Percentiles rank a stretch among this genome's conserved stretches.
These are phyloP conservation scores for Leccinum sublutescens DNA, from an alignment of 768 basidiomycete genomes.

Conservation along the genomic window DNA sequence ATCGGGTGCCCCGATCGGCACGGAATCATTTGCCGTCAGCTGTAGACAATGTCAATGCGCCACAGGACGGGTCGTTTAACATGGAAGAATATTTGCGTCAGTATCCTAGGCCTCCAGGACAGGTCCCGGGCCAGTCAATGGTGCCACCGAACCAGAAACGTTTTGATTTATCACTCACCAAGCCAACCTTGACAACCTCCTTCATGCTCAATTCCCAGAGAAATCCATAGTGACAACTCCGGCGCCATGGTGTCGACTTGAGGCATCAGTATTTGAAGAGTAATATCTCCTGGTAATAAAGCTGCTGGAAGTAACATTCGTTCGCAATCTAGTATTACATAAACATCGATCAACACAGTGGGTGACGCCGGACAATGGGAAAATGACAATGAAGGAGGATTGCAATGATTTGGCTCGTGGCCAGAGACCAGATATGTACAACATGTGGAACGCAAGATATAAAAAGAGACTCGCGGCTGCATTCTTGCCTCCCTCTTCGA, in stretches of 20 bases:
- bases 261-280: constrained; percentile 82
- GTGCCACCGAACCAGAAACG: too few relatives aligned
- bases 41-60: too few relatives aligned
- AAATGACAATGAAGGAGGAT: neutral
- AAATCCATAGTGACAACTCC: constrained; percentile 58
- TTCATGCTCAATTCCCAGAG: constrained; percentile 56
- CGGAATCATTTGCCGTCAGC: too few relatives aligned
- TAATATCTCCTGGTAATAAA: constrained; percentile 81
- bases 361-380: neutral
- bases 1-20: too few relatives aligned
- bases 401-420: neutral
- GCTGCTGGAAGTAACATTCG: constrained; percentile 39
- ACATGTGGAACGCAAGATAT: neutral
- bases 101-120: too few relatives aligned
- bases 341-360: constrained; percentile 11
- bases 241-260: constrained; percentile 70
- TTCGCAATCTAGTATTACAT: constrained; percentile 27
- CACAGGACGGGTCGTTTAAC: too few relatives aligned
- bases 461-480: constrained; percentile 56
- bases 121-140: too few relatives aligned
- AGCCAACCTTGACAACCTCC: constrained; percentile 55
- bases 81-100: too few relatives aligned
- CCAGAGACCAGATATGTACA: neutral
- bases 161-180: constrained; percentile 25
- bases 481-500: constrained; percentile 67